Percentiles rank a stretch among this genome's conserved stretches.
Evolutionary conservation across 306 rosid species (phyloP).

Genomic region (Quercus mongolica): DNA sequence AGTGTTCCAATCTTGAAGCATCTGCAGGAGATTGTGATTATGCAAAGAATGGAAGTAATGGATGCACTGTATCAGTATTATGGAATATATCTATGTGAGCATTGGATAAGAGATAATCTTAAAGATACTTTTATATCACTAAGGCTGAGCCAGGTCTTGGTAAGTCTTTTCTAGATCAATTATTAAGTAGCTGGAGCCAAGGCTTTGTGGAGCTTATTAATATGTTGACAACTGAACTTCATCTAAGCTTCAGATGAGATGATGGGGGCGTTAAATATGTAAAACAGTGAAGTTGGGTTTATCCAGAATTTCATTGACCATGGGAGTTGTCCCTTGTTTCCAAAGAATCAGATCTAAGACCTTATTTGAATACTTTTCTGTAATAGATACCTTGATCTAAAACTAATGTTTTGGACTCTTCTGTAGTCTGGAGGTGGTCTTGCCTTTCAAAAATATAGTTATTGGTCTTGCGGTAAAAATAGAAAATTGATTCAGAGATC

Average conservation of each 20-base stretch:
- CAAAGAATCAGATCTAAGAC: background rate
- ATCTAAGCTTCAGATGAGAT: background rate
- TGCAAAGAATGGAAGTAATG: too few relatives aligned
- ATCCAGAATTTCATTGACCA: background rate
- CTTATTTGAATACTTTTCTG: background rate
- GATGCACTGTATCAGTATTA: too few relatives aligned
- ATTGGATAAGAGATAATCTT: too few relatives aligned
- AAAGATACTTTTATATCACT: too few relatives aligned
- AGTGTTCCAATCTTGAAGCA: too few relatives aligned
- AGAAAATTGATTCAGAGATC: background rate
- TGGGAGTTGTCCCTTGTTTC: background rate
- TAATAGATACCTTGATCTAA: background rate
- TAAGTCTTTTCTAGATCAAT: background rate
- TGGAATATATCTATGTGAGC: too few relatives aligned
- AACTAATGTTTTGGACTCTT: background rate
- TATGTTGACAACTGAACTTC: background rate
- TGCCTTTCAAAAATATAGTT: background rate
- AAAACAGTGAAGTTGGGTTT: background rate
- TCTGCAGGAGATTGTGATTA: too few relatives aligned
- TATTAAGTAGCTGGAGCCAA: background rate
- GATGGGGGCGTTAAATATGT: background rate
- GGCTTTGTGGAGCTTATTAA: background rate
- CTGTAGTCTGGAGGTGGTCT: background rate
- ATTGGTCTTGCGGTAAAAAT: background rate
- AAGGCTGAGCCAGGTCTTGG: too few relatives aligned